Base-by-base conservation (phyloP, 352 stramenopile species). In the Elongisporangium anandrum region DNA sequence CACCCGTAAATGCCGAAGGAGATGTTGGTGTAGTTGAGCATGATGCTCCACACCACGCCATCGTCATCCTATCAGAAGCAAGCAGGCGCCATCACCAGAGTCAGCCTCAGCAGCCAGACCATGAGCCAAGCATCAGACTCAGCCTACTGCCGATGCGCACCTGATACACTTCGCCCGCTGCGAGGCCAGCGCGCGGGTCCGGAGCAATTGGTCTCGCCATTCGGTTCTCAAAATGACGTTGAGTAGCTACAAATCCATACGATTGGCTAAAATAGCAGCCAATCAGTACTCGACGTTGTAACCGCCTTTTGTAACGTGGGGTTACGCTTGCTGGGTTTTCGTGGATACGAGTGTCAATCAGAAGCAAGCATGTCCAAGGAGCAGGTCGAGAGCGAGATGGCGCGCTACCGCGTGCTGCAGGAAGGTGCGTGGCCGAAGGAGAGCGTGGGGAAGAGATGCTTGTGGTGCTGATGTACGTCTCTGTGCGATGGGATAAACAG, bases 381-480 rank as follows among this genome's bases (percentile, higher is more conserved):
- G 45, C 75, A 92, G 66, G 87, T 92, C 20, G 87, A 96, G 81
- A 81, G 79, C 78, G 74, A 97, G 69, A 95, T 95, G 81, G 73
- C 79, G 69, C 81, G 86, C 65, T 98, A 98, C 75, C 89, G 88
- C 57, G 69, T 70, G 52, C 76, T 98, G 17, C 93, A 98, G 78
- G 89, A 97, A 70, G 82, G 96, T 77, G 53, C 87, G 59, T 56
- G 64, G 1, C 3, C 39, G 5, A 13, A 4, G 4, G 7, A 17
- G 22, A 24, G 7, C 49, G 15, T 52, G 22, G 52, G 50, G 15
- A 13, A 7, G 7, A 6, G 29, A 29, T 17, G 45, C 56, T 50
- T 48, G 15, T 59, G 26, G 15, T 56, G 1, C 45, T 16, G 16
- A 22, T 57, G 20, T 54, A 13, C 16, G 6, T 15, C 19, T 26